These are phyloP conservation scores for Stellera chamaejasme DNA, from an alignment of 345 rosid species.

Conservation along the genomic window DNA sequence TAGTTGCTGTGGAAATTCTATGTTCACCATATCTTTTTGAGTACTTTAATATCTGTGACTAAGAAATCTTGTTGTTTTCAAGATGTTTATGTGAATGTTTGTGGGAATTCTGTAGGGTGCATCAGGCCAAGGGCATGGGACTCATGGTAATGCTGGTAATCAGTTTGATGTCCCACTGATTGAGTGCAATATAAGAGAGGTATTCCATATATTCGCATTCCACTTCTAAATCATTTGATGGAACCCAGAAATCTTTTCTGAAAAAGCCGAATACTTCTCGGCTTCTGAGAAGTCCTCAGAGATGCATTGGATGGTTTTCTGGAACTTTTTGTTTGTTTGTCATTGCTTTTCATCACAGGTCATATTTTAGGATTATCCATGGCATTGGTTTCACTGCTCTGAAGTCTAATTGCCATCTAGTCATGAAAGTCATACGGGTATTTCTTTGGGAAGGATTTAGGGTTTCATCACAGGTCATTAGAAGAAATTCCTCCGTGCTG, in stretches of 20 bases:
- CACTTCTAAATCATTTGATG: not conserved
- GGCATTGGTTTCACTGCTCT: no score
- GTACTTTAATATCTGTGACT: no score
- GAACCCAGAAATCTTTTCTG: not conserved
- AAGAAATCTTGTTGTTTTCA: not conserved
- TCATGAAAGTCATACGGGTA: no score
- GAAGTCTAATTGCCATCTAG: no score
- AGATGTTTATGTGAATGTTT: not conserved
- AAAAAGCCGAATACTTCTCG: no score
- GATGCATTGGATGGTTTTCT: not conserved
- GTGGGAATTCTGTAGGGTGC: slow-evolving; percentile 35
- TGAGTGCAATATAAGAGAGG: slow-evolving; percentile 38
- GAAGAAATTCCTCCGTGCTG: no score
- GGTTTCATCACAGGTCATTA: no score
- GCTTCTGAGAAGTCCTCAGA: not conserved
- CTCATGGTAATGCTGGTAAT: slow-evolving; percentile 33
- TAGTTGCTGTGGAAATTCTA: no score
- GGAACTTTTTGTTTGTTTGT: not conserved
- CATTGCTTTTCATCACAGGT: not conserved
- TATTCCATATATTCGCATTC: slow-evolving; percentile 16
- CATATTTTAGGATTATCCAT: no score
- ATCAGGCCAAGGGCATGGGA: slow-evolving; percentile 33
- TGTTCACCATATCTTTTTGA: no score
- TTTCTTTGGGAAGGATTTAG: no score
- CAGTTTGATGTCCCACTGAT: slow-evolving; percentile 42